A percentile compares a stretch with the other conserved stretches of the same genome.
Evolutionary conservation across 352 stramenopile species (phyloP).

Genomic region (Saprolegnia diclina): DNA sequence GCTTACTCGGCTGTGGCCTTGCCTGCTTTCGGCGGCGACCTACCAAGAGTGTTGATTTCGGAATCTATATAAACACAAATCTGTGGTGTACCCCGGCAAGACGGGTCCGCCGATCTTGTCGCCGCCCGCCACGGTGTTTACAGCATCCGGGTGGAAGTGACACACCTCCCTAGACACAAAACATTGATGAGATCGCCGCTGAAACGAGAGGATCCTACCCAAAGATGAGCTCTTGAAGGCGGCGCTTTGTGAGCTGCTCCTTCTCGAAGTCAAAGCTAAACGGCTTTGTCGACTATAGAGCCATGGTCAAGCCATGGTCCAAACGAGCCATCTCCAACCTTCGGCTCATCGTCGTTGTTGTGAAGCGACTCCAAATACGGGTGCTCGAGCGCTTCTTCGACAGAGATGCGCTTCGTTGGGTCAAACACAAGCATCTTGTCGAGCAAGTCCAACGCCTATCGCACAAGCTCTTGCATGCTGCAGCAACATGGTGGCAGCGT

Average conservation of each 20-base stretch:
- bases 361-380: conserved; percentile 89
- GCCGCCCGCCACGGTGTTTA: not conserved
- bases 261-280: conserved; percentile 90
- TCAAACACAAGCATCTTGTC: conserved; percentile 87
- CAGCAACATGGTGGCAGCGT: not conserved
- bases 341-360: conserved; percentile 89
- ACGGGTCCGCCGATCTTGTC: not conserved
- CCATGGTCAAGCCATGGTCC: not conserved
- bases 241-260: conserved; percentile 70
- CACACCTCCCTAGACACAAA: conserved; percentile 20
- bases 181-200: not conserved
- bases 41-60: not conserved
- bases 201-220: conserved; percentile 41
- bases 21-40: too few relatives aligned
- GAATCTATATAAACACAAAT: not conserved
- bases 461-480: not conserved
- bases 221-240: conserved; percentile 83
- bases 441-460: conserved; percentile 65
- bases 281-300: conserved; percentile 32
- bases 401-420: conserved; percentile 84
- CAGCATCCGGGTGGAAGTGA: conserved; percentile 22
- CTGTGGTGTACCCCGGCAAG: not conserved
- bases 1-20: too few relatives aligned
- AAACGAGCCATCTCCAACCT: conserved; percentile 30
- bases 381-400: conserved; percentile 83